Percentiles rank a stretch among this genome's conserved stretches.
Conservation (phyloP, 352 stramenopile genomes). For the Pythium vanterpoolii region DNA sequence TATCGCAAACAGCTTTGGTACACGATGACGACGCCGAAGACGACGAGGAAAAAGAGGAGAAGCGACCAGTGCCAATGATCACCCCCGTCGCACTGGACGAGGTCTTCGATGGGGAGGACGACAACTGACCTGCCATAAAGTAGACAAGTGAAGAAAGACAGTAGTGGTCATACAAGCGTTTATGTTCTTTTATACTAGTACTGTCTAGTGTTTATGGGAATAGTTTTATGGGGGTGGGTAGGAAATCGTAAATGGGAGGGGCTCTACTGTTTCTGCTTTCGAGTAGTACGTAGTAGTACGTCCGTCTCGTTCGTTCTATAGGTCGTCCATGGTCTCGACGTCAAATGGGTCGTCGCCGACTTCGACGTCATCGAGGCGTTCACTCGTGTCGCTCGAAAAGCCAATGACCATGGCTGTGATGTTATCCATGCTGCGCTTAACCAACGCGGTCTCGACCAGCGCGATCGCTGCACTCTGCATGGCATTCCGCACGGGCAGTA, state of each 20-base stretch:
- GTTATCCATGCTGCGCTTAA: constrained; percentile 79
- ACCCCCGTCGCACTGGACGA: constrained; percentile 9
- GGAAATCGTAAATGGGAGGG: neutral
- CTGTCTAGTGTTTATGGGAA: neutral
- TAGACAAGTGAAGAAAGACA: neutral
- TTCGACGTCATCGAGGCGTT: constrained; percentile 18
- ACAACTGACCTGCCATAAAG: constrained; percentile 4
- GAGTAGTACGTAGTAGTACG: no score
- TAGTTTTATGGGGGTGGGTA: constrained; percentile 9
- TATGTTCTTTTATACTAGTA: neutral
- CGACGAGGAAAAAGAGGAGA: constrained; percentile 17
- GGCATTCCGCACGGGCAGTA: constrained; percentile 31
- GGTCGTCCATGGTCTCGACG: constrained; percentile 10
- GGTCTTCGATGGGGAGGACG: constrained; percentile 12
- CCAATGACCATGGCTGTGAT: constrained; percentile 74
- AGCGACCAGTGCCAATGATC: constrained; percentile 3
- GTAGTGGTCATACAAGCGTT: neutral
- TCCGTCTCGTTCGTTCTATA: no score
- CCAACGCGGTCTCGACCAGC: constrained; percentile 62
- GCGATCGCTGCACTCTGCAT: constrained; percentile 56
- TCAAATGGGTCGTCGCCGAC: neutral
- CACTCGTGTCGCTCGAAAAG: constrained; percentile 7
- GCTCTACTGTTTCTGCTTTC: constrained; percentile 13
- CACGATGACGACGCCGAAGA: neutral
- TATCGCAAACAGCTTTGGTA: neutral